phyloP scores from a whole-genome alignment of 495 filamentous ascomycete genomes.

The Penicillium angulare region DNA sequence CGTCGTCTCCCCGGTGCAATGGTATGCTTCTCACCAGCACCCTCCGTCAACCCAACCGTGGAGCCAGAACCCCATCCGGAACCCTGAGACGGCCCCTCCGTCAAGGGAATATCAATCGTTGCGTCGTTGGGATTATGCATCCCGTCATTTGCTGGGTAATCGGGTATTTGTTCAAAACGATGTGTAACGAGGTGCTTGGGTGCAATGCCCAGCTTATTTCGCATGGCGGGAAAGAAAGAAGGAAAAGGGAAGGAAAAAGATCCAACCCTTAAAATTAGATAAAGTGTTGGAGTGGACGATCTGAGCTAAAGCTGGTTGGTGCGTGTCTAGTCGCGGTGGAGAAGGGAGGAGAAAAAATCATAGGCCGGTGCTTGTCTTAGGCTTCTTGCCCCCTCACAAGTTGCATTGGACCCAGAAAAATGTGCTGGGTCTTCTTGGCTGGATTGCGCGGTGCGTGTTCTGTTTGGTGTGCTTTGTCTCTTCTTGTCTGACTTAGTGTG shows the following conservation, averaged over 20 bases:
- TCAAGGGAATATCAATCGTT: slow-evolving; percentile 59
- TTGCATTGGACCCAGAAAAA: not conserved
- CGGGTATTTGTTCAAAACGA: slow-evolving; percentile 49
- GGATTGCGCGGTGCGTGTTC: not conserved
- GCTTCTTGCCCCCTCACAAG: slow-evolving; percentile 5
- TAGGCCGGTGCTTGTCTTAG: not conserved
- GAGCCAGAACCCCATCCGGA: slow-evolving; percentile 37
- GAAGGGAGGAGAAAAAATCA: slow-evolving; percentile 4
- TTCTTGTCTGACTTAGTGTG: no score
- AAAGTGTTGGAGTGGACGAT: not conserved
- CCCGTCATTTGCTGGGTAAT: slow-evolving; percentile 32
- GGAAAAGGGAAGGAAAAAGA: not conserved
- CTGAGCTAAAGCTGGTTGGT: slow-evolving; percentile 11
- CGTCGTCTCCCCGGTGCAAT: no score
- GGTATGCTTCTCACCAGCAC: slow-evolving; percentile 48
- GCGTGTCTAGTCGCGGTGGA: slow-evolving; percentile 5
- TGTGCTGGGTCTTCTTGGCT: not conserved
- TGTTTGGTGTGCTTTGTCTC: no score
- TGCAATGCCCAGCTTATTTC: slow-evolving; percentile 30
- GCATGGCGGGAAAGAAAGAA: slow-evolving; percentile 24
- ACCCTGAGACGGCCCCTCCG: slow-evolving; percentile 41
- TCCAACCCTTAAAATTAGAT: slow-evolving; percentile 7
- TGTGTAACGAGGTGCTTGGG: slow-evolving; percentile 41
- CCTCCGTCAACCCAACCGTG: slow-evolving; percentile 15
- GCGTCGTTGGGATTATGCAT: slow-evolving; percentile 54